Base-by-base conservation (phyloP, 2,329 filamentous ascomycete species). In the Penicillium brevicompactum region DNA sequence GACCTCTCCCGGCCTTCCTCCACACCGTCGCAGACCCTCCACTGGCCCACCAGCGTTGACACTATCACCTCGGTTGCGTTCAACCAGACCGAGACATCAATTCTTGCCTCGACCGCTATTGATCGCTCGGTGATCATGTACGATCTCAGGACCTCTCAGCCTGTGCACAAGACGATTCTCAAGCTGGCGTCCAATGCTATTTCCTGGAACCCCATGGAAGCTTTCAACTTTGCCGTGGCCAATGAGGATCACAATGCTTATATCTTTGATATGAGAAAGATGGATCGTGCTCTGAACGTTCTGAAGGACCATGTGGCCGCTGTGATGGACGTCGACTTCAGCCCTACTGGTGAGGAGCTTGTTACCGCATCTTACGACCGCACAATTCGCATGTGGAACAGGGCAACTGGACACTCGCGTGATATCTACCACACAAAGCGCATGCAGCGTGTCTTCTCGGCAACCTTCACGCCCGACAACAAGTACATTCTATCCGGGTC, bases 401-500 rank as follows among this genome's bases (percentile, higher is more conserved):
- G 90, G 53, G 84, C 87, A 61, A 80, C 87, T 58, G 93, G 93
- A 22, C 91, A 94, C 75, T 92, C 90, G 13, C 84, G 92, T 65
- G 94, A 99, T 70, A 87, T 97, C 46, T 99, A 97, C 76, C 92
- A 97, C 79, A 97, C 94, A 16, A 96, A 97, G 77, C 87, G 94
- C 60, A 97, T 97, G 93, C 93, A 97, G 79, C 85, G 93, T 64
- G 92, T 97, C 53, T 95, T 95, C 78, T 87, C 88, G 9, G 87
- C 87, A 46, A 85, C 84, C 58, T 97, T 90, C 82, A 94, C 92
- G 0, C 90, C 92, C 5, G 94, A 99, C 73, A 87, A 89, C 62
- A 90, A 90, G 66, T 99, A 96, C 72, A 78, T 99, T 21, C 83
- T 99, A 45, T 92, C 89, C 5, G 94, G 93, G 42, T 94, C 89